phyloP scores from a whole-genome alignment of 352 stramenopile species.

The Phytopythium boreale region DNA sequence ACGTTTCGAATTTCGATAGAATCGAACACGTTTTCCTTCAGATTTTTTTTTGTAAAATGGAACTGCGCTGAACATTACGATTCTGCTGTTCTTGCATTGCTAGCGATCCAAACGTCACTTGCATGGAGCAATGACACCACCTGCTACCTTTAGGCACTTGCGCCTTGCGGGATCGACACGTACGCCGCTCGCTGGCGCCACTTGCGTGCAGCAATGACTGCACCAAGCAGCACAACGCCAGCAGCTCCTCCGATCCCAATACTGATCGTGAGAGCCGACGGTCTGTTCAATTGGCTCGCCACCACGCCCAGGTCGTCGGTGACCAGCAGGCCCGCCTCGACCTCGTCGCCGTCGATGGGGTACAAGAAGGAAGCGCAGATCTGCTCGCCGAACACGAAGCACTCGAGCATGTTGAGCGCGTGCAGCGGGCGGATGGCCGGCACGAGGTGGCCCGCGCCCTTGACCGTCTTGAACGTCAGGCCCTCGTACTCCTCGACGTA shows the following conservation, averaged over 20 bases:
- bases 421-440: slow-evolving; percentile 65
- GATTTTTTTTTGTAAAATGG: no score
- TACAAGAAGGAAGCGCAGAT: slow-evolving; percentile 51
- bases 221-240: not conserved
- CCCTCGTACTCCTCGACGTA: slow-evolving; percentile 86
- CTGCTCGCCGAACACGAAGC: slow-evolving; percentile 71
- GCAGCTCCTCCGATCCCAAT: not conserved
- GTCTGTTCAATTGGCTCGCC: not conserved
- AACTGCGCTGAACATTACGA: not conserved
- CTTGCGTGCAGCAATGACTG: not conserved
- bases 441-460: slow-evolving; percentile 91
- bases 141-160: not conserved
- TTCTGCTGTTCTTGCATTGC: not conserved
- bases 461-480: slow-evolving; percentile 90
- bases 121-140: no score
- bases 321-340: slow-evolving; percentile 6
- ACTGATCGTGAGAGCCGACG: not conserved
- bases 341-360: slow-evolving; percentile 29
- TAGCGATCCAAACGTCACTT: not conserved
- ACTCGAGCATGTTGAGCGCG: slow-evolving; percentile 77
- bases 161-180: not conserved
- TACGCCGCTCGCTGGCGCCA: not conserved
- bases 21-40: no score
- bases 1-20: no score
- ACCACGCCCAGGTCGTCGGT: not conserved